These are phyloP conservation scores for Xylaria intraflava DNA, from an alignment of 495 filamentous ascomycete genomes.

Conservation along the genomic window DNA sequence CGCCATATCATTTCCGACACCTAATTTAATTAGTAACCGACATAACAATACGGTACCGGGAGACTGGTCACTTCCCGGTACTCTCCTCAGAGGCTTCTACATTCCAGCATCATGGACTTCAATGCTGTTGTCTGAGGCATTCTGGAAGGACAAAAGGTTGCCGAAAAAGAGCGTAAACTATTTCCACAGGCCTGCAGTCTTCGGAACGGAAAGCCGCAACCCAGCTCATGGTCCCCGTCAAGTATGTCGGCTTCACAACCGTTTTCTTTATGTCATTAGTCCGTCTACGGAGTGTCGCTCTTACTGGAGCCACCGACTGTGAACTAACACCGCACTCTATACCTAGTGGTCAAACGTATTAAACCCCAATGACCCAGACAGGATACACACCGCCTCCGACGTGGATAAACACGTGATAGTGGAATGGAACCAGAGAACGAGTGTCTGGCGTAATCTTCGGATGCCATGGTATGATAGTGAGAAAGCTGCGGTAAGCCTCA, in stretches of 20 bases:
- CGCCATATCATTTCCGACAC: background rate
- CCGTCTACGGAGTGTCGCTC: background rate
- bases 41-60: background rate
- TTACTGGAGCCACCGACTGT: background rate
- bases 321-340: background rate
- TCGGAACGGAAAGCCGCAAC: background rate
- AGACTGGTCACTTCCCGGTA: background rate
- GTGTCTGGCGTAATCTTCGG: background rate
- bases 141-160: background rate
- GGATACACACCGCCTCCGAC: background rate
- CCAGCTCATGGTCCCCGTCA: background rate
- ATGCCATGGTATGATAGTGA: background rate
- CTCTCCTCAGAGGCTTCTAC: background rate
- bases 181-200: background rate
- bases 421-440: background rate
- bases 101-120: conserved; percentile 2
- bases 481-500: background rate
- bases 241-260: background rate
- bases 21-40: background rate
- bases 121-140: background rate
- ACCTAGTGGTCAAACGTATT: background rate
- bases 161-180: background rate
- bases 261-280: background rate
- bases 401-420: background rate
- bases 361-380: background rate